Evolutionary conservation across 208 protist species (phyloP).

Genomic region (Leishmania mexicana): DNA sequence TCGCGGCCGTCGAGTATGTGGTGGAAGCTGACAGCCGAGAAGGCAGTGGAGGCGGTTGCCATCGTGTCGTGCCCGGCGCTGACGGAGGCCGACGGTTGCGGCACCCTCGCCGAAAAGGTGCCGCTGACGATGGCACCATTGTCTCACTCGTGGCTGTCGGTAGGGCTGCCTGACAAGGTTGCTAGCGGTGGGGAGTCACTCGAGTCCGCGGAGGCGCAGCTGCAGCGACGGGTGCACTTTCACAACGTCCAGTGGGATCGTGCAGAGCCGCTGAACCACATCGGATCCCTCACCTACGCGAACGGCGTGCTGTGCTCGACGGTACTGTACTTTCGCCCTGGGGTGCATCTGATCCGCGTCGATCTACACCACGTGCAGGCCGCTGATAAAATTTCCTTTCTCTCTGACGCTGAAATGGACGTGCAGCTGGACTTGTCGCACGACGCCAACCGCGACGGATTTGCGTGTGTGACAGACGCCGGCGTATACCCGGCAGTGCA

Average conservation of each 20-base stretch:
- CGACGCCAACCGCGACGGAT: slow-evolving; percentile 34
- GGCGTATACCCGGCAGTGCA: slow-evolving; percentile 50
- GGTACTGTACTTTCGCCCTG: slow-evolving; percentile 40
- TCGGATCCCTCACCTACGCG: slow-evolving; percentile 44
- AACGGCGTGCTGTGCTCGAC: slow-evolving; percentile 42
- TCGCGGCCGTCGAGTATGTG: slow-evolving; percentile 17
- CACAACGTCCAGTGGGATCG: slow-evolving; percentile 71
- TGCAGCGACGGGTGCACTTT: slow-evolving; percentile 36
- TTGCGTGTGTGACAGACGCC: slow-evolving; percentile 64
- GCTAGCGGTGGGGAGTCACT: neutral
- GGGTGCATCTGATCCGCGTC: slow-evolving; percentile 68
- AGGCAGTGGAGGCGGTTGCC: slow-evolving; percentile 27
- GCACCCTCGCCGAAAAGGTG: too few relatives aligned
- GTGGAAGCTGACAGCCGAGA: slow-evolving; percentile 28
- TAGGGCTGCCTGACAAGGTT: neutral
- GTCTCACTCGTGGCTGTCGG: neutral
- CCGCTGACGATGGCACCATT: too few relatives aligned
- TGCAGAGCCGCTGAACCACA: slow-evolving; percentile 60
- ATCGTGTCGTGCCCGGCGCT: slow-evolving; percentile 22
- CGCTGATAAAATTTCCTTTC: slow-evolving; percentile 45
- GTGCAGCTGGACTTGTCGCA: slow-evolving; percentile 42
- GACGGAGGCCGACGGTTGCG: slow-evolving; percentile 1
- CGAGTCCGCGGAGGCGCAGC: neutral
- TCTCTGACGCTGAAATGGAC: slow-evolving; percentile 50
- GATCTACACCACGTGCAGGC: slow-evolving; percentile 48